phyloP scores from a whole-genome alignment of 768 basidiomycete species.

The Boletus coccyginus region DNA sequence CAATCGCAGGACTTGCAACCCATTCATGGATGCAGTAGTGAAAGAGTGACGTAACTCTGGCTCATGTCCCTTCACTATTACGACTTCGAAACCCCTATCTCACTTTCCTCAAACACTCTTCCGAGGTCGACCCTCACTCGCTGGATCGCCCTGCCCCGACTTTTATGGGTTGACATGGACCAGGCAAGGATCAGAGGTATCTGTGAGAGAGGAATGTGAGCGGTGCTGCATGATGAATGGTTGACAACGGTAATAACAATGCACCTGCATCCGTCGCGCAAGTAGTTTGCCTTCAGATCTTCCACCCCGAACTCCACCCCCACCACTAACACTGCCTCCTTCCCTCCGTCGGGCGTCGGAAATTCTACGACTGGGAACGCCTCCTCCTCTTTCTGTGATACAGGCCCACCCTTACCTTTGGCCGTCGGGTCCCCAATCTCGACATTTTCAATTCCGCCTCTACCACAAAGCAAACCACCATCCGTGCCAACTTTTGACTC shows the following conservation, averaged over 20 bases:
- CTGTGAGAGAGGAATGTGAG: constrained; percentile 30
- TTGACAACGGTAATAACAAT: background rate
- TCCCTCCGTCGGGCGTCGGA: constrained; percentile 37
- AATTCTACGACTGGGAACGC: constrained; percentile 48
- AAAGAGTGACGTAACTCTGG: no score
- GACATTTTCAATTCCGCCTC: constrained; percentile 29
- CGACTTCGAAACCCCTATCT: no score
- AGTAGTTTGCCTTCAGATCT: constrained; percentile 49
- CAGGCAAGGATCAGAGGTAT: constrained; percentile 65
- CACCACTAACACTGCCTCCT: constrained; percentile 46
- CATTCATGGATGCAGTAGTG: no score
- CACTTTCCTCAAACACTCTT: no score
- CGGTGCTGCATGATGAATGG: background rate
- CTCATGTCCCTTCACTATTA: no score
- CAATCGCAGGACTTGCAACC: constrained; percentile 34
- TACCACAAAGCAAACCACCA: constrained; percentile 18
- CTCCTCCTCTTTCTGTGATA: constrained; percentile 38
- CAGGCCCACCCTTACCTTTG: constrained; percentile 19
- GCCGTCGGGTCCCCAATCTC: constrained; percentile 15
- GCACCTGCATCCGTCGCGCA: constrained; percentile 46
- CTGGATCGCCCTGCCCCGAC: no score
- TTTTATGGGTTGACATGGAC: no score
- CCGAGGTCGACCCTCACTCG: no score
- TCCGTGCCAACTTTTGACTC: constrained; percentile 31
- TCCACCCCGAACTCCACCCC: constrained; percentile 54